These are phyloP conservation scores for Cladorrhinum samala DNA, from an alignment of 495 filamentous ascomycete genomes.

Conservation along the genomic window DNA sequence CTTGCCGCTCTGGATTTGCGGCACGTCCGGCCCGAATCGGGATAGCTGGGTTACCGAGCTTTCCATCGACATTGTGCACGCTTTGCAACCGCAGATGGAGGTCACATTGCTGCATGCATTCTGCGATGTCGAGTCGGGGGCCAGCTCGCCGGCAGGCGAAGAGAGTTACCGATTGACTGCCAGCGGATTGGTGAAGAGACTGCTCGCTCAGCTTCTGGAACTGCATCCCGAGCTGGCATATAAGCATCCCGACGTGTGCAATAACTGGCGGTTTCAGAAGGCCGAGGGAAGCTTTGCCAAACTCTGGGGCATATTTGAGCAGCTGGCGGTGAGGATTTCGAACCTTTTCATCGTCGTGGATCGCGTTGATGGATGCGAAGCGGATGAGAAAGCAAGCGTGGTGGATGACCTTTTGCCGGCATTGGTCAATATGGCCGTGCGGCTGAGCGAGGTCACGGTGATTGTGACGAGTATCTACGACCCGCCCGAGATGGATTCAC, in stretches of 20 bases:
- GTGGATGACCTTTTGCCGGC: constrained; percentile 2
- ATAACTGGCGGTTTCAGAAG: constrained; percentile 3
- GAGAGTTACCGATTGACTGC: constrained; percentile 1
- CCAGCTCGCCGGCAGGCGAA: neutral
- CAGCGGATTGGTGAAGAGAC: constrained; percentile 1
- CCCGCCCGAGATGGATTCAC: neutral
- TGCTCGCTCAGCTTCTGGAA: constrained; percentile 5
- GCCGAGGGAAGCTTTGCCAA: neutral
- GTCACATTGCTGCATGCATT: constrained; percentile 5
- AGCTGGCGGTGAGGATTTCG: neutral
- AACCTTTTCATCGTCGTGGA: constrained; percentile 9
- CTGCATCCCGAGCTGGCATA: constrained; percentile 11
- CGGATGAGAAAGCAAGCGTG: constrained; percentile 2
- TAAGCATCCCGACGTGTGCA: constrained; percentile 2
- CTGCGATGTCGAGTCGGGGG: neutral
- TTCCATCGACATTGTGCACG: constrained; percentile 6
- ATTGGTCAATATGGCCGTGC: neutral
- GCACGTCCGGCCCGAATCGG: constrained; percentile 1
- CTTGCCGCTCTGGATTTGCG: constrained; percentile 9
- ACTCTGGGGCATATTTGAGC: constrained; percentile 4
- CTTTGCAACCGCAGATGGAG: constrained; percentile 1
- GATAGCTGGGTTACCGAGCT: constrained; percentile 11
- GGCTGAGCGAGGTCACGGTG: neutral
- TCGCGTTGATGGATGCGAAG: constrained; percentile 8
- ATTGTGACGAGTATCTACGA: neutral